These are phyloP conservation scores for Hyphopichia buzzinii DNA, from an alignment of 1,139 yeast genomes.

Conservation along the genomic window DNA sequence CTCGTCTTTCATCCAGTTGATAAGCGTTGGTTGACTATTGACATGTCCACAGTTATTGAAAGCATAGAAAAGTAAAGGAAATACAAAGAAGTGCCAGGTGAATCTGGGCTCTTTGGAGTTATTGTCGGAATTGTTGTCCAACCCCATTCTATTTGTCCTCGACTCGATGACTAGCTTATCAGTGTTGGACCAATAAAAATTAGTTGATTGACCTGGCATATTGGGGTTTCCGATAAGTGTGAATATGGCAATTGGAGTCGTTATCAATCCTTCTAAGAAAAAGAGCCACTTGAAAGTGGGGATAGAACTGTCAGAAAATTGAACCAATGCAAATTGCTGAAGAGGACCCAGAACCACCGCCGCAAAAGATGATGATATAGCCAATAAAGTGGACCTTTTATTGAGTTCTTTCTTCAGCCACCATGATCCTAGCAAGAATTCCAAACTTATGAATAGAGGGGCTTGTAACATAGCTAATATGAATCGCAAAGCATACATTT, in stretches of 20 bases:
- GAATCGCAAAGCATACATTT: conserved; percentile 8
- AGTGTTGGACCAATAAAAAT: conserved; percentile 31
- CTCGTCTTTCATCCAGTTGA: conserved; percentile 47
- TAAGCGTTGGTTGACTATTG: conserved; percentile 40
- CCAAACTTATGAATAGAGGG: conserved; percentile 10
- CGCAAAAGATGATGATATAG: conserved; percentile 34
- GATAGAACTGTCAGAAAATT: conserved; percentile 11
- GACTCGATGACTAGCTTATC: conserved; percentile 32
- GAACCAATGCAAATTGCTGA: conserved; percentile 38
- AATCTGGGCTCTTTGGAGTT: conserved; percentile 36
- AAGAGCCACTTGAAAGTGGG: conserved; percentile 54
- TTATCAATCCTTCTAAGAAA: conserved; percentile 50
- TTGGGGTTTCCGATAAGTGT: conserved; percentile 41
- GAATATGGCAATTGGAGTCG: conserved; percentile 47
- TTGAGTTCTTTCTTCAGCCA: conserved; percentile 12
- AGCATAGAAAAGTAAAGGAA: conserved; percentile 42
- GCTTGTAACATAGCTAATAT: conserved; percentile 10
- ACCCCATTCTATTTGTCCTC: conserved; percentile 37
- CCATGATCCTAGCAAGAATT: conserved; percentile 16
- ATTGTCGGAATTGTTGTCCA: conserved; percentile 41
- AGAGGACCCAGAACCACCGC: conserved; percentile 49
- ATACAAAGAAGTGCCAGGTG: conserved; percentile 44
- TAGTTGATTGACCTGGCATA: conserved; percentile 40
- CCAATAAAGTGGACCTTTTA: conserved; percentile 19
- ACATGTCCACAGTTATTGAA: conserved; percentile 45